Evolutionary conservation across 2,329 filamentous ascomycete genomes (phyloP), one percentile per base, ranked within the genome.

Genomic region (Nannizzia gypsea): DNA sequence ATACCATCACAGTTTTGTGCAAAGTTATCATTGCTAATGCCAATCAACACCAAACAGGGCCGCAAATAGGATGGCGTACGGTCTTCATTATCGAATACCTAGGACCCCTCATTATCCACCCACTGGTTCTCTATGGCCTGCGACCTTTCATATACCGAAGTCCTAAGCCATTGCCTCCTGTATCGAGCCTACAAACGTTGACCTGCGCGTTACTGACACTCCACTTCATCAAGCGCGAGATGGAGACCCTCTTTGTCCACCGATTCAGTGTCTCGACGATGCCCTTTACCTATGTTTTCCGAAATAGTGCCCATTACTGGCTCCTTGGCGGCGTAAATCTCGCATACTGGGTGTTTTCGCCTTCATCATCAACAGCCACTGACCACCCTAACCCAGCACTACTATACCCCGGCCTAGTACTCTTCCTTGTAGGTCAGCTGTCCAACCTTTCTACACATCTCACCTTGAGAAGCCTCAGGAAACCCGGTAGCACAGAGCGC

Each of bases 271-370:
- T 87, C 63, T 89, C 88, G 69, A 99, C 93, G 56, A 99, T 99
- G 93, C 93, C 93, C 17, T 81, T 83, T 61, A 77, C 76, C 70
- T 95, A 96, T 79, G 89, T 99, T 71, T 87, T 96, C 82, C 93
- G 92, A 76, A 99, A 99, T 81, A 90, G 86, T 65, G 83, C 82
- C 66, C 92, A 96, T 79, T 99, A 99, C 83, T 99, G 93, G 93
- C 69, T 86, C 36, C 75, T 92, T 59, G 86, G 87, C 3, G 93
- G 93, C 56, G 70, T 90, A 26, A 83, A 93, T 68, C 84, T 92
- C 68, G 89, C 89, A 50, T 87, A 87, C 76, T 91, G 87, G 79
- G 83, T 93, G 67, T 97, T 97, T 78, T 80, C 83, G 9, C 91
- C 91, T 4, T 81, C 77, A 64, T 85, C 87, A 3, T 79, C 83